These are phyloP conservation scores for Phytophthora sansomeana DNA, from an alignment of 352 stramenopile species.

Conservation along the genomic window DNA sequence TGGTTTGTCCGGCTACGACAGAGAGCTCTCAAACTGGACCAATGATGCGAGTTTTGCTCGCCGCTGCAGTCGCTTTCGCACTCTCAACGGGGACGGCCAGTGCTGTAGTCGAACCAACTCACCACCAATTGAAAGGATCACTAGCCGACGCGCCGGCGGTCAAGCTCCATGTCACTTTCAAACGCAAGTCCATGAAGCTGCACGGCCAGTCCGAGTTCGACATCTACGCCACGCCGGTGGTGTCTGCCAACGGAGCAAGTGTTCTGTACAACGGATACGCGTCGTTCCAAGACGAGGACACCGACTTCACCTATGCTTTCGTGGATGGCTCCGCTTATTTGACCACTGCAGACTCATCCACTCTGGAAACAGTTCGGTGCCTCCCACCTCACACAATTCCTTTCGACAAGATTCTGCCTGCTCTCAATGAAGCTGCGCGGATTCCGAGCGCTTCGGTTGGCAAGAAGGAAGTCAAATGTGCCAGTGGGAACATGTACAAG, in stretches of 20 bases:
- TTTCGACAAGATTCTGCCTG: conserved; percentile 39
- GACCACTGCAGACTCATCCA: background rate
- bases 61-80: conserved; percentile 1
- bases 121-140: background rate
- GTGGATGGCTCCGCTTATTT: conserved; percentile 34
- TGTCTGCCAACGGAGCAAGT: conserved; percentile 10
- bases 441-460: conserved; percentile 35
- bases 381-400: conserved; percentile 27
- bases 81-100: background rate
- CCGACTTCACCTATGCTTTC: conserved; percentile 33
- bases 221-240: conserved; percentile 40
- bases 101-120: background rate
- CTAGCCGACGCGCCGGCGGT: conserved; percentile 27
- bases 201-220: conserved; percentile 44
- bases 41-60: background rate
- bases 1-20: background rate
- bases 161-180: conserved; percentile 43
- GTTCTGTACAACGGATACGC: conserved; percentile 44
- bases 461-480: conserved; percentile 28
- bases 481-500: conserved; percentile 39
- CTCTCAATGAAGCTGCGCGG: conserved; percentile 22
- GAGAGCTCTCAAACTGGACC: background rate
- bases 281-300: conserved; percentile 22
- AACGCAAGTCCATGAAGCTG: conserved; percentile 37
- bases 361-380: conserved; percentile 23